Base-by-base conservation (phyloP, 2,329 filamentous ascomycete genomes). In the Keithomyces neogunnii region DNA sequence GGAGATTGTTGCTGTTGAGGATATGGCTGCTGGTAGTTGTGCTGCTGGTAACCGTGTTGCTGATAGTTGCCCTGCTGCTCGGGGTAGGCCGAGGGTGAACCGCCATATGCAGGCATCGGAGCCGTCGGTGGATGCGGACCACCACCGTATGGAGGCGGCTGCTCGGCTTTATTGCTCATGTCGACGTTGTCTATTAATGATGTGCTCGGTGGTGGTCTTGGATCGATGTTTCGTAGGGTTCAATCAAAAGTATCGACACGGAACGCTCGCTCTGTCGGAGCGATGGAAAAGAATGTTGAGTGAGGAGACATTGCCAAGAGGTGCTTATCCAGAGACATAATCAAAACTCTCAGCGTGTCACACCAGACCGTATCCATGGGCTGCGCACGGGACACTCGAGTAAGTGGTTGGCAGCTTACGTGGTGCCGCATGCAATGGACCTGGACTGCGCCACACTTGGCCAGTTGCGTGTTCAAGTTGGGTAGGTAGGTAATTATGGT, bases 71-170 rank as follows among this genome's bases (percentile, higher is more conserved):
- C 58, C 42, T 60, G 60, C 32, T 55, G 50, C 47, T 30, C 35
- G 13, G 47, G 38, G 36, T 47, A 49, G 1, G 46, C 32, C 13
- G 46, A 28, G n/a, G 44, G n/a, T 45, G 49, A 45, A 26, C 71
- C 68, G 46, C 69, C 63, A 58, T 78, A 77, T 1, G 75, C 66
- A 11, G 69, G 66, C 56, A 73, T 72, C 35, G 75, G 66, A 45
- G 65, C 59, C 52, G 51, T 31, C 10, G 52, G 52, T 35, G 67
- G 61, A 36, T 19, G 19, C 19, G 67, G 66, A 29, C 63, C 62
- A 49, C 61, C 64, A 55, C 65, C 66, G 63, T 79, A 78, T 43
- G 74, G 71, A 30, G 76, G 76, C 49, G 77, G 77, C 35, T 73
- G 66, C 50, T 77, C 73, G 64, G 68, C 60, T 62, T 78, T 76